Conservation (phyloP, 2,329 filamentous ascomycete genomes). For the Penicillium sp. region DNA sequence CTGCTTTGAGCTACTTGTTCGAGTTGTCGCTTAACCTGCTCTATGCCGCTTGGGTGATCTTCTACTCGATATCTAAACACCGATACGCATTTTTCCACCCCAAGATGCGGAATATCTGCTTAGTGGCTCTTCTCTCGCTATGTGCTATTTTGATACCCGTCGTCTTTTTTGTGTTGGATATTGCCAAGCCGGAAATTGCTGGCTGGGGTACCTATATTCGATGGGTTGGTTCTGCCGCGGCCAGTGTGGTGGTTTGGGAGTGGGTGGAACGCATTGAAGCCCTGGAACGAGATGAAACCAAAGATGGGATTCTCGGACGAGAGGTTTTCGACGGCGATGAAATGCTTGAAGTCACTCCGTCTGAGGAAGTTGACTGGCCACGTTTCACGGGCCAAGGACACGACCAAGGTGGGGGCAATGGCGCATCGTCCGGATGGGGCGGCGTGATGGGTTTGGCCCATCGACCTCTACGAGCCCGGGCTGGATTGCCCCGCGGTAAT, state of each 20-base stretch:
- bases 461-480: constrained; percentile 39
- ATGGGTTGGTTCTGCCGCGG: constrained; percentile 93
- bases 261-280: constrained; percentile 96
- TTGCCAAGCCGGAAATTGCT: constrained; percentile 78
- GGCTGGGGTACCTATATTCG: constrained; percentile 94
- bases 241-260: constrained; percentile 96
- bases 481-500: constrained; percentile 28
- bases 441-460: constrained; percentile 39
- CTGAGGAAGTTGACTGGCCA: constrained; percentile 56
- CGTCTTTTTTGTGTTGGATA: constrained; percentile 90
- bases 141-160: constrained; percentile 83
- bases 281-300: constrained; percentile 86
- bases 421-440: constrained; percentile 41
- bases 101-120: constrained; percentile 82
- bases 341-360: constrained; percentile 71
- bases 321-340: constrained; percentile 94
- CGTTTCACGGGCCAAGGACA: constrained; percentile 38
- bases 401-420: constrained; percentile 40
- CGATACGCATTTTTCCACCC: constrained; percentile 87
- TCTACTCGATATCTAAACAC: constrained; percentile 89
- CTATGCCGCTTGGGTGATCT: constrained; percentile 91
- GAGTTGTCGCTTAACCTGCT: constrained; percentile 81
- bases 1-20: constrained; percentile 87
- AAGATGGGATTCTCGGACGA: constrained; percentile 84
- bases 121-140: constrained; percentile 77